A percentile compares a stretch with the other conserved stretches of the same genome.
Evolutionary conservation across 345 rosid genomes (phyloP).

Genomic region (Combretum micranthum): DNA sequence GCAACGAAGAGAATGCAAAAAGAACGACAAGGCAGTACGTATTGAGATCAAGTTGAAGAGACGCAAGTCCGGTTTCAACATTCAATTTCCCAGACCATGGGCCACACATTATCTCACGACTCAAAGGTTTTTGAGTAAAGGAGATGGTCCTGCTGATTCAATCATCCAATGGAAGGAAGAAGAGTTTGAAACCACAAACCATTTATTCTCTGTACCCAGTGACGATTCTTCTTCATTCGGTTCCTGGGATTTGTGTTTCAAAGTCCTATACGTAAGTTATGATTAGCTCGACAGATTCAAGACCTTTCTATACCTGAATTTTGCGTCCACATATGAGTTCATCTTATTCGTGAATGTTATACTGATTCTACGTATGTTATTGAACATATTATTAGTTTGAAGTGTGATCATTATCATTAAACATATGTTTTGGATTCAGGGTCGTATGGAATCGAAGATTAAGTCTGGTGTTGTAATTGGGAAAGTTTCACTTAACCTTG

Average conservation of each 20-base stretch:
- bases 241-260: constrained; percentile 27
- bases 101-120: no score
- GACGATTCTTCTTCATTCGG: constrained; percentile 8
- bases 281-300: no score
- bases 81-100: no score
- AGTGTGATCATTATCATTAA: not conserved
- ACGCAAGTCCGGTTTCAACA: no score
- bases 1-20: no score
- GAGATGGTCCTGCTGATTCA: not conserved
- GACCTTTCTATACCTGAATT: not conserved
- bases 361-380: no score
- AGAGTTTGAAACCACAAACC: constrained; percentile 22
- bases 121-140: no score
- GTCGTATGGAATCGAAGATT: constrained; percentile 12
- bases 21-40: no score
- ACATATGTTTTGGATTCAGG: constrained; percentile 9
- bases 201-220: constrained; percentile 5
- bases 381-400: no score
- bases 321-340: not conserved
- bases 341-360: no score
- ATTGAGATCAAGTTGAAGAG: no score
- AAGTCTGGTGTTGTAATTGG: constrained; percentile 13
- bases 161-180: constrained; percentile 29
- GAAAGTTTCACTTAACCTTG: constrained; percentile 19
- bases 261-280: constrained; percentile 23